Evolutionary conservation across 306 rosid genomes (phyloP).

Genomic region (Cotoneaster glaucophyllus): DNA sequence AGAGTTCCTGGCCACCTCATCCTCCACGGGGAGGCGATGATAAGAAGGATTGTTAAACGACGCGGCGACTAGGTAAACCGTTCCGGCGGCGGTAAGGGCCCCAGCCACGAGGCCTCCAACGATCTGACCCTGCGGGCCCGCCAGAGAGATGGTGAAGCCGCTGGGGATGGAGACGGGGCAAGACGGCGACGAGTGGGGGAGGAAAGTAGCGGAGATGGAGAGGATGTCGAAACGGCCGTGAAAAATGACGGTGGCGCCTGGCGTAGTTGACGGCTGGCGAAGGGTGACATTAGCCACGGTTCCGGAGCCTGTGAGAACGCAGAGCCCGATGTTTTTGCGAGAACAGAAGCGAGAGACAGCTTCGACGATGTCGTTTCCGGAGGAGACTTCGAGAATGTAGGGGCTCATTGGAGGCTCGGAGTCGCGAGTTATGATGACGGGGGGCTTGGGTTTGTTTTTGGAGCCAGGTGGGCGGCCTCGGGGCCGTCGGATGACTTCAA

Average conservation of each 20-base stretch:
- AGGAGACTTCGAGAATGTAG: slow-evolving; percentile 70
- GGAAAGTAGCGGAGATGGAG: slow-evolving; percentile 70
- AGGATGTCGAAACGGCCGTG: slow-evolving; percentile 91
- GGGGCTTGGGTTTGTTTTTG: slow-evolving; percentile 75
- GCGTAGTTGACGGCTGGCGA: slow-evolving; percentile 72
- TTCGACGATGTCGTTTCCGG: slow-evolving; percentile 78
- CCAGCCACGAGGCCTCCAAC: slow-evolving; percentile 82
- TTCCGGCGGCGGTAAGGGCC: slow-evolving; percentile 51
- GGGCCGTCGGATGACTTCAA: slow-evolving; percentile 70
- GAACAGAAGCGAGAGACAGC: slow-evolving; percentile 62
- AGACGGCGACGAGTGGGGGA: slow-evolving; percentile 27
- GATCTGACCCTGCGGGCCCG: slow-evolving; percentile 94
- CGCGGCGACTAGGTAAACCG: slow-evolving; percentile 62
- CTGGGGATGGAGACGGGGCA: slow-evolving; percentile 27
- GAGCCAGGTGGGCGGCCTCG: slow-evolving; percentile 95
- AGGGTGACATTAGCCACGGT: slow-evolving; percentile 72
- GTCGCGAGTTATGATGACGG: slow-evolving; percentile 58
- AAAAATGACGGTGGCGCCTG: slow-evolving; percentile 71
- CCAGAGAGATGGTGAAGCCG: slow-evolving; percentile 73
- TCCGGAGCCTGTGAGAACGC: slow-evolving; percentile 68
- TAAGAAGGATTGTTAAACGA: slow-evolving; percentile 72
- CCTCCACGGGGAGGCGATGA: slow-evolving; percentile 63
- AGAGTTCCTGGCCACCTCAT: slow-evolving; percentile 32
- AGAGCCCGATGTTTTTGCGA: slow-evolving; percentile 60
- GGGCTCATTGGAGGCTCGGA: slow-evolving; percentile 83